phyloP scores from a whole-genome alignment of 495 filamentous ascomycete species.

The Neurospora sp. region DNA sequence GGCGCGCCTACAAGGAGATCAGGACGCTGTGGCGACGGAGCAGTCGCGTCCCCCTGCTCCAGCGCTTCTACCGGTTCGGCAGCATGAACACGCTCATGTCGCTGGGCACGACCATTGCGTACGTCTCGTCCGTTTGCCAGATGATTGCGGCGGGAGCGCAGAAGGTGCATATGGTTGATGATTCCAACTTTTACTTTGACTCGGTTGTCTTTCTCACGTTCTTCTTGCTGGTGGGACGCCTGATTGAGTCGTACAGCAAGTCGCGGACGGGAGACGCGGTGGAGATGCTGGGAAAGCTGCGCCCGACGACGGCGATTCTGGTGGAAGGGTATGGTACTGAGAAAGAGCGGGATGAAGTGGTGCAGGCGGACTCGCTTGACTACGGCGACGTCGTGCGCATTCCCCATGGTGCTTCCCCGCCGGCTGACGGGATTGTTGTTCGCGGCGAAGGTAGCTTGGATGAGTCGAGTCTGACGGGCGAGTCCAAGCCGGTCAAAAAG shows the following conservation, averaged over 20 bases:
- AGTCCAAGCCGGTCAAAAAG: slow-evolving; percentile 72
- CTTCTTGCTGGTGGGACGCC: slow-evolving; percentile 71
- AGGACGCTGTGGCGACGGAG: slow-evolving; percentile 66
- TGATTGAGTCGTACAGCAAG: slow-evolving; percentile 88
- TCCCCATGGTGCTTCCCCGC: slow-evolving; percentile 71
- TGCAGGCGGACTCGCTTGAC: slow-evolving; percentile 69
- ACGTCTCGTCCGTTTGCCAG: slow-evolving; percentile 72
- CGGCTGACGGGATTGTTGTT: slow-evolving; percentile 67
- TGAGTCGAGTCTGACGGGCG: slow-evolving; percentile 84
- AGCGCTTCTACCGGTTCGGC: slow-evolving; percentile 82
- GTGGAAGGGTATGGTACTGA: slow-evolving; percentile 34
- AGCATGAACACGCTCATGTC: slow-evolving; percentile 96
- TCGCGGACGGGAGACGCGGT: slow-evolving; percentile 86
- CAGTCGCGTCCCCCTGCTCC: slow-evolving; percentile 66
- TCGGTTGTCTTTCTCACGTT: slow-evolving; percentile 89
- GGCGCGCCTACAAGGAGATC: slow-evolving; percentile 69
- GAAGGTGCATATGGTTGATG: slow-evolving; percentile 22
- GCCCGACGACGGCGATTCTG: slow-evolving; percentile 70
- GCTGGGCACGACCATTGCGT: slow-evolving; percentile 80
- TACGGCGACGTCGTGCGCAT: slow-evolving; percentile 72
- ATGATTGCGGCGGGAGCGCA: slow-evolving; percentile 57
- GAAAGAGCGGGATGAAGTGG: slow-evolving; percentile 24
- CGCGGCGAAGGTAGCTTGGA: slow-evolving; percentile 64
- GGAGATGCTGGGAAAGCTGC: slow-evolving; percentile 62
- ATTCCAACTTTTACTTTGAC: slow-evolving; percentile 76